phyloP scores from a whole-genome alignment of 2,329 filamentous ascomycete genomes.

The Colletotrichum sansevieriae region DNA sequence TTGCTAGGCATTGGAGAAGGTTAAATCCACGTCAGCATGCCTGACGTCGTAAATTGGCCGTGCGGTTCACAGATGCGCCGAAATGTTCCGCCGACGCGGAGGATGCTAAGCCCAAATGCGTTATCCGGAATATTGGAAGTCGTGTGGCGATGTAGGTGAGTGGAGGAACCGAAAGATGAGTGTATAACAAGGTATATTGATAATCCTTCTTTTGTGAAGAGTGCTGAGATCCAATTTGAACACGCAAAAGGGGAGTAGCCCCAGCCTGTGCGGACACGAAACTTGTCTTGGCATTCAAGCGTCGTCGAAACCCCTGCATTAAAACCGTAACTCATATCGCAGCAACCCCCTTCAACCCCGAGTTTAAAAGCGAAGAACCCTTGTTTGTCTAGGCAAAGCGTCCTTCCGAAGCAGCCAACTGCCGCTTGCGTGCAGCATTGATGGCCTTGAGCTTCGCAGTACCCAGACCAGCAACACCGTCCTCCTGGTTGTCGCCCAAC shows the following conservation, averaged over 20 bases:
- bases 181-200: constrained; percentile 4
- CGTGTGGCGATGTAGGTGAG: accelerated
- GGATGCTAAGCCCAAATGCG: not conserved
- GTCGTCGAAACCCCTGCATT: constrained; percentile 19
- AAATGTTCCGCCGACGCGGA: not conserved
- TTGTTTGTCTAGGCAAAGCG: not conserved
- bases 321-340: constrained; percentile 14
- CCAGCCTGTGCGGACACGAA: not conserved
- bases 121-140: too few species aligned
- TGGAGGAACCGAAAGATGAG: not conserved
- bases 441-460: constrained; percentile 85
- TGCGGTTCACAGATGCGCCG: constrained; percentile 13
- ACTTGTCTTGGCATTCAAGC: not conserved
- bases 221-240: not conserved
- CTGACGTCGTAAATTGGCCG: constrained; percentile 47
- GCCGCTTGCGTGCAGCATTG: constrained; percentile 64
- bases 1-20: constrained; percentile 5
- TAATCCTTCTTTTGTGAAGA: not conserved
- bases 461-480: constrained; percentile 82
- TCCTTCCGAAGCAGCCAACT: constrained; percentile 29
- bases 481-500: constrained; percentile 89
- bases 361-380: not conserved
- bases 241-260: not conserved
- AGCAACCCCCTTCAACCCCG: not conserved
- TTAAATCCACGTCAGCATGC: constrained; percentile 24